These are phyloP conservation scores for Geotrichum candidum DNA, from an alignment of 1,139 yeast species.

Conservation along the genomic window DNA sequence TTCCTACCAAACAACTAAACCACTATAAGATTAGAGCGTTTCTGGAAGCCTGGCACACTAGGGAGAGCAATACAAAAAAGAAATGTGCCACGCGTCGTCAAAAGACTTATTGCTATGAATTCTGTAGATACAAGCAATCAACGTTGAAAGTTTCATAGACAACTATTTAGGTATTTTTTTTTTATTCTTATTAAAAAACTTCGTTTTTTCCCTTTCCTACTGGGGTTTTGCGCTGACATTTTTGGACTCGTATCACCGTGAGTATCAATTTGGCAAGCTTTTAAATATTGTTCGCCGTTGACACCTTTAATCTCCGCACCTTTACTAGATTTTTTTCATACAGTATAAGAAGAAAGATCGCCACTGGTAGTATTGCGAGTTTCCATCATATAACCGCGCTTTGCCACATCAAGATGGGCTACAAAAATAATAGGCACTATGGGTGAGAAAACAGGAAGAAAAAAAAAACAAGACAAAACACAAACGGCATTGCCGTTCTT, in stretches of 20 bases:
- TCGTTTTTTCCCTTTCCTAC: neutral
- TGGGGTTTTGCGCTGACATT: neutral
- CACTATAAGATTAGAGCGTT: neutral
- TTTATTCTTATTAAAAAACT: no score
- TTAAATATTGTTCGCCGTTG: neutral
- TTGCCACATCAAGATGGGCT: neutral
- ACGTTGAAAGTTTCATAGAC: neutral
- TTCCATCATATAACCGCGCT: neutral
- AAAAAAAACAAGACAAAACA: no score
- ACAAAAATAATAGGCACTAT: no score
- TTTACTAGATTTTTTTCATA: neutral
- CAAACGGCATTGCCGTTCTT: no score
- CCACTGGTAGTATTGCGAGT: neutral
- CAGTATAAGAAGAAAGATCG: neutral
- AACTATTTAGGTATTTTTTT: neutral
- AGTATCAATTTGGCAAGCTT: neutral
- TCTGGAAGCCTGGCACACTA: neutral
- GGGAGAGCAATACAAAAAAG: neutral
- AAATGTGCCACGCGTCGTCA: neutral
- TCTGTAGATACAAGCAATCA: neutral
- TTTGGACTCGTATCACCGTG: neutral
- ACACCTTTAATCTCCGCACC: neutral
- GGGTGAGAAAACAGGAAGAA: no score
- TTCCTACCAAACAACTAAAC: neutral
- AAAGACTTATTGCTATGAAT: neutral